These are phyloP conservation scores for Thamnidium elegans DNA, from an alignment of 192 early-diverging fungal genomes.

Conservation along the genomic window DNA sequence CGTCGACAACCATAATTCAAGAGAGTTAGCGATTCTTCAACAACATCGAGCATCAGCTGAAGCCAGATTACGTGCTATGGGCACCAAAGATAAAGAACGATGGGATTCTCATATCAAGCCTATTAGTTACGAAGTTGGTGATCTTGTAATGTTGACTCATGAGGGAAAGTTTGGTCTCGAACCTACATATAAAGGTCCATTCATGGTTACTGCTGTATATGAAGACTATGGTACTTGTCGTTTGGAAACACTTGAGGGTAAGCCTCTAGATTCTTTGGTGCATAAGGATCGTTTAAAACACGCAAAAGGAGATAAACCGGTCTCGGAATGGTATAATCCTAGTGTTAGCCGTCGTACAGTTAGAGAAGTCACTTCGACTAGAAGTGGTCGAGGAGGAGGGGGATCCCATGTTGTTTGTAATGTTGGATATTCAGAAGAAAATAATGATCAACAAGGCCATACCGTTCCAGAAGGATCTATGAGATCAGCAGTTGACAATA, in stretches of 20 bases:
- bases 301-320: neutral
- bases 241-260: neutral
- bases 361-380: no score
- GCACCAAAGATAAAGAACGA: neutral
- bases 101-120: conserved; percentile 14
- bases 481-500: no score
- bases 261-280: neutral
- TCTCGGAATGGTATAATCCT: neutral
- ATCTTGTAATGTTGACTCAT: neutral
- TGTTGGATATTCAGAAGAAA: no score
- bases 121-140: conserved; percentile 5
- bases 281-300: neutral
- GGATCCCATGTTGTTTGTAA: no score
- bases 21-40: neutral
- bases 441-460: no score
- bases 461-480: no score
- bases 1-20: neutral
- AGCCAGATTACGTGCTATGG: neutral
- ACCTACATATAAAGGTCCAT: conserved; percentile 2
- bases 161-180: conserved; percentile 3
- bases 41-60: conserved; percentile 5
- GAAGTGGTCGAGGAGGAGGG: no score
- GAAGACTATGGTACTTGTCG: neutral
- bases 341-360: neutral
- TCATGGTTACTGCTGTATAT: neutral